phyloP scores from a whole-genome alignment of 495 filamentous ascomycete genomes.

The Physcia stellaris region DNA sequence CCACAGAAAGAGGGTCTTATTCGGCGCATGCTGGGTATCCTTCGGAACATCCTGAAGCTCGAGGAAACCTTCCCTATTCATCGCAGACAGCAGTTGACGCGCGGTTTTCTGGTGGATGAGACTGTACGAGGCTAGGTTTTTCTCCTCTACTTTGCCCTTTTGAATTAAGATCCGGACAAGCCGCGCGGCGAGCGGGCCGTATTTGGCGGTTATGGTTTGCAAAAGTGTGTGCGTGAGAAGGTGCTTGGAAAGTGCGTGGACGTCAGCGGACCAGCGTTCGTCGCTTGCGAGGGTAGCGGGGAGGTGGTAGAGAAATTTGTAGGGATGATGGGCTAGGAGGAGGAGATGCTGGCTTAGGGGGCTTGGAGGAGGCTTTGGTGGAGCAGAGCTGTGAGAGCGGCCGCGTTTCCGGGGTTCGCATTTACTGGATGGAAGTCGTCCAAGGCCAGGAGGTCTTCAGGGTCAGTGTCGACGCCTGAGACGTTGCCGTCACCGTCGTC shows the following conservation, averaged over 20 bases:
- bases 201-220: constrained; percentile 57
- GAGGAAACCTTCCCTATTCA: constrained; percentile 72
- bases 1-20: constrained; percentile 77
- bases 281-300: constrained; percentile 12
- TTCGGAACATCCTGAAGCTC: constrained; percentile 86
- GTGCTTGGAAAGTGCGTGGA: constrained; percentile 48
- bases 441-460: constrained; percentile 21
- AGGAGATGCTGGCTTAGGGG: constrained; percentile 61
- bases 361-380: neutral
- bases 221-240: constrained; percentile 66
- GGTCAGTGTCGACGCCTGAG: constrained; percentile 14
- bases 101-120: constrained; percentile 70
- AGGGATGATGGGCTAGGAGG: constrained; percentile 57
- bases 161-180: constrained; percentile 68
- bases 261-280: constrained; percentile 69
- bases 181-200: constrained; percentile 61
- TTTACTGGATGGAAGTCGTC: constrained; percentile 25
- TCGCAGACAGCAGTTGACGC: constrained; percentile 61
- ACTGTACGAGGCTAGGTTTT: constrained; percentile 56
- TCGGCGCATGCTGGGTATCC: constrained; percentile 59
- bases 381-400: neutral
- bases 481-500: constrained; percentile 27
- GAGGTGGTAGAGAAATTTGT: constrained; percentile 46
- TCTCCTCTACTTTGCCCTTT: constrained; percentile 87
- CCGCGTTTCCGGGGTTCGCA: constrained; percentile 2